A percentile compares a stretch with the other conserved stretches of the same genome.
Evolutionary conservation across 805 yeast species (phyloP).

Genomic region (Ogataea neopini): DNA sequence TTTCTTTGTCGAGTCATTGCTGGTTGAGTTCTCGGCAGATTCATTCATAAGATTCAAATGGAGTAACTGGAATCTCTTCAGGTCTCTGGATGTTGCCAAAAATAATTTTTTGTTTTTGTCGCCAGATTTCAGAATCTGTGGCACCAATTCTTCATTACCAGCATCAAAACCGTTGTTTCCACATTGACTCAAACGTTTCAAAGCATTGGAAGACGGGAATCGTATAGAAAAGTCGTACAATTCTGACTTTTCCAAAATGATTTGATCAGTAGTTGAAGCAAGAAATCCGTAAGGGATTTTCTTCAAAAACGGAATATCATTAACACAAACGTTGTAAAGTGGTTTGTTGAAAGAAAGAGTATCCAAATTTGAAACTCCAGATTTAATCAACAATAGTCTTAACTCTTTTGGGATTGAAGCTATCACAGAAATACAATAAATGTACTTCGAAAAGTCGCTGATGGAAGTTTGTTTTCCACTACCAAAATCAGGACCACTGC

Average conservation of each 20-base stretch:
- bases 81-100: conserved; percentile 41
- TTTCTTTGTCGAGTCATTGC: conserved; percentile 6
- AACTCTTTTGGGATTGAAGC: conserved; percentile 64
- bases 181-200: conserved; percentile 1
- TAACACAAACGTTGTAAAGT: conserved; percentile 62
- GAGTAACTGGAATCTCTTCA: conserved; percentile 36
- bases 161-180: not conserved
- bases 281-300: conserved; percentile 41
- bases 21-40: not conserved
- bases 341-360: conserved; percentile 43
- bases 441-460: conserved; percentile 47
- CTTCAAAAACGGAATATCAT: conserved; percentile 48
- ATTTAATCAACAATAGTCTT: conserved; percentile 29
- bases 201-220: conserved; percentile 19
- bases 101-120: conserved; percentile 11
- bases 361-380: conserved; percentile 22
- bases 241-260: conserved; percentile 53
- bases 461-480: conserved; percentile 28
- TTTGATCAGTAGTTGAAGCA: conserved; percentile 68
- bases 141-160: conserved; percentile 17
- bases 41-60: conserved; percentile 20
- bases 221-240: conserved; percentile 50
- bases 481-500: conserved; percentile 10
- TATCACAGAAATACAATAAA: conserved; percentile 60
- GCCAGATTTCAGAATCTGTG: conserved; percentile 20